Evolutionary conservation across 2,329 filamentous ascomycete genomes (phyloP), one percentile per base, ranked within the genome.

Genomic region (Calonectria pteridis): DNA sequence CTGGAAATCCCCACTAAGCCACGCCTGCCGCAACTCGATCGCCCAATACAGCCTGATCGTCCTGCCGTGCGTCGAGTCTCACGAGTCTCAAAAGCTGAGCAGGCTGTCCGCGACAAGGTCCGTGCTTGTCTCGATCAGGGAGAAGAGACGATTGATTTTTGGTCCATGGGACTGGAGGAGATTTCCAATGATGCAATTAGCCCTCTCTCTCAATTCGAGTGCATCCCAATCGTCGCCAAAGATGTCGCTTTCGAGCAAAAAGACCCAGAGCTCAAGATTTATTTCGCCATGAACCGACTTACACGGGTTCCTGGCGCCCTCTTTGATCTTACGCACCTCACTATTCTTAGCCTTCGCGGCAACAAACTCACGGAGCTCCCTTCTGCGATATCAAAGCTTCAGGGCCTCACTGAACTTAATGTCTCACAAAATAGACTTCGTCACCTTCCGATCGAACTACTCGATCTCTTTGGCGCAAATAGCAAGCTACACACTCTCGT

Each of bases 331-430:
- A 85, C 91, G 28, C 85, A 91, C 77, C 85, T 95, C 35, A 92
- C 90, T 0, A 89, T 92, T 20, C 87, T 95, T 16, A 94, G 90
- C 77, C 86, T 95, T 20, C 90, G 93, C 43, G 89, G 88, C 73
- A 94, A 94, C 78, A 82, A 87, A 29, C 86, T 95, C 18, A 84
- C 84, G 0, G 89, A 93, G 78, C 83, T 95, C 3, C 91, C 93
- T 1, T 85, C 91, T 0, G 86, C 87, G 4, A 91, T 95, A 63
- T 86, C 85, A 28, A 89, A 89, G 37, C 86, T 95, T 9, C 81
- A 81, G 6, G 91, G 91, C 72, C 86, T 95, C 5, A 84, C 86
- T 65, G 88, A 91, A 65, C 88, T 95, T 49, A 94, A 94, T 77
- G 78, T 95, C 11, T 90, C 92, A 0, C 89, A 93, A 67, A 95